These are phyloP conservation scores for Pleurotus sapidus DNA, from an alignment of 768 basidiomycete species.

Conservation along the genomic window DNA sequence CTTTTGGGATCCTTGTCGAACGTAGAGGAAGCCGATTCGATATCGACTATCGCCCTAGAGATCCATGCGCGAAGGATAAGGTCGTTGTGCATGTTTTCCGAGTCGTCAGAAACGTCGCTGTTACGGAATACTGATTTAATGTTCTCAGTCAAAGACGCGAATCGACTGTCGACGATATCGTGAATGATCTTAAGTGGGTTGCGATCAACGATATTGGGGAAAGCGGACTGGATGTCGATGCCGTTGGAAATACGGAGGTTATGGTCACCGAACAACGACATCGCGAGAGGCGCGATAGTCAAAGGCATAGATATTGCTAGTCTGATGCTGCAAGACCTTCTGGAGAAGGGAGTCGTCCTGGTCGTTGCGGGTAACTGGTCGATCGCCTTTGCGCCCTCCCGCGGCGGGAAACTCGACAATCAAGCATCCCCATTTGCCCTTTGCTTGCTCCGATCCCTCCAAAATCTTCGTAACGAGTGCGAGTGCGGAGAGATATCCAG, in stretches of 20 bases:
- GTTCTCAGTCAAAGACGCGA: conserved; percentile 34
- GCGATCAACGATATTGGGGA: conserved; percentile 31
- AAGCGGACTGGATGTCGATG: conserved; percentile 58
- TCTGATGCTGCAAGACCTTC: conserved; percentile 40
- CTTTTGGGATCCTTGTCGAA: conserved; percentile 39
- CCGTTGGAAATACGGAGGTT: conserved; percentile 42
- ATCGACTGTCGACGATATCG: conserved; percentile 34
- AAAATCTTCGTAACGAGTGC: conserved; percentile 37
- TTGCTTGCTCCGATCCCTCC: not conserved
- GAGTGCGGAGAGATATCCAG: conserved; percentile 41
- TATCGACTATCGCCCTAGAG: conserved; percentile 40
- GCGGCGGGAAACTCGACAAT: conserved; percentile 13
- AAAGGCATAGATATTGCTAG: conserved; percentile 49
- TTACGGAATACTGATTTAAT: conserved; percentile 33
- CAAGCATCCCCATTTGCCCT: conserved; percentile 8
- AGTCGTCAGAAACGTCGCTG: conserved; percentile 22
- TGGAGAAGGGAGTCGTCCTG: conserved; percentile 33
- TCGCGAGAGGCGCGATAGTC: conserved; percentile 47
- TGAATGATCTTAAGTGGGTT: conserved; percentile 40
- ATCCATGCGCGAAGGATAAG: conserved; percentile 48
- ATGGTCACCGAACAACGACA: conserved; percentile 43
- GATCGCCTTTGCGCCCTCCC: conserved; percentile 11
- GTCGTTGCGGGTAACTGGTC: conserved; percentile 9
- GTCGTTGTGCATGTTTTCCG: conserved; percentile 28
- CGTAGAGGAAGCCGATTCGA: conserved; percentile 37